Evolutionary conservation across 257 asterid species (phyloP).

Genomic region (Echium plantagineum): DNA sequence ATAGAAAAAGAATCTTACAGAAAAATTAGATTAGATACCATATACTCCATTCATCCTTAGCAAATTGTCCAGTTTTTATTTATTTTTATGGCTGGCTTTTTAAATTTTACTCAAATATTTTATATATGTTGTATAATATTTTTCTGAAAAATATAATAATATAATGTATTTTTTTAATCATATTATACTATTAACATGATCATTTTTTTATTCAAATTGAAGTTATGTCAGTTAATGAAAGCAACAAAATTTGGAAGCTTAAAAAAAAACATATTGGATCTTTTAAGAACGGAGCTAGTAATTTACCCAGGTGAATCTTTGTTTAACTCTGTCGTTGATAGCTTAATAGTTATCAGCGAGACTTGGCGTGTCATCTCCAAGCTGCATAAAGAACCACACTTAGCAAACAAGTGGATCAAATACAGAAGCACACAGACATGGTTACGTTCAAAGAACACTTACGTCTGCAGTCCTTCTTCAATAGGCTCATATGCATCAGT

Average conservation of each 20-base stretch:
- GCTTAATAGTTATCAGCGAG: constrained; percentile 36
- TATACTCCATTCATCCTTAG: background rate
- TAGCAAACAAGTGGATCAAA: constrained; percentile 1
- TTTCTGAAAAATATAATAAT: too few relatives aligned
- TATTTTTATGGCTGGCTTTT: too few relatives aligned
- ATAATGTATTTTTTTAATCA: too few relatives aligned
- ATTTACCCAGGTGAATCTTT: constrained; percentile 46
- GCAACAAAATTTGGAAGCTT: too few relatives aligned
- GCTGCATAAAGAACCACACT: constrained; percentile 20
- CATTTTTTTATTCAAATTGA: too few relatives aligned
- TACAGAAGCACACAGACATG: background rate
- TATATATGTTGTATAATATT: too few relatives aligned
- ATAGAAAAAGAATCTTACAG: constrained; percentile 1
- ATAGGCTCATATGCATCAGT: constrained; percentile 51
- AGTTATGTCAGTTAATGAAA: too few relatives aligned
- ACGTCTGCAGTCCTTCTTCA: constrained; percentile 50
- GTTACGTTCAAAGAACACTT: constrained; percentile 13
- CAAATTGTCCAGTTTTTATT: too few relatives aligned
- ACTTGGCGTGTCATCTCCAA: constrained; percentile 58
- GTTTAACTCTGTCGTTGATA: constrained; percentile 37
- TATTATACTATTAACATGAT: too few relatives aligned
- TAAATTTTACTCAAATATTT: too few relatives aligned
- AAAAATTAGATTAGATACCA: background rate
- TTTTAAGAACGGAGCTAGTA: background rate
- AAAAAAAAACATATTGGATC: too few relatives aligned